Base-by-base conservation (phyloP, 108 stramenopile species). In the Skeletonema grethae region DNA sequence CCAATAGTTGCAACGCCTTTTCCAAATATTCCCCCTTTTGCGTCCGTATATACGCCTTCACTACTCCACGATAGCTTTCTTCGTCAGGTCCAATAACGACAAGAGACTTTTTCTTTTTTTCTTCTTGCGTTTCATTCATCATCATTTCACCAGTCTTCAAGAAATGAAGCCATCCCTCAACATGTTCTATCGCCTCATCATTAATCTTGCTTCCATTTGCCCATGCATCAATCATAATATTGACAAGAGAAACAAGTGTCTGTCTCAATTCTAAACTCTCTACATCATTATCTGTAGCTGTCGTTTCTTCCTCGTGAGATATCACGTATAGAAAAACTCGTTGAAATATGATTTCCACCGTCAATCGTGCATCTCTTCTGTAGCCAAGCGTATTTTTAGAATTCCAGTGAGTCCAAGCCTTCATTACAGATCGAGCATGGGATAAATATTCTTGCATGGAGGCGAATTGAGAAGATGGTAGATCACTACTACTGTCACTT, bases 201-300 rank as follows among this genome's bases (percentile, higher is more conserved):
- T 58, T 25, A 0, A 24, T 28, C 2, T 4, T 24, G 46, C 3
- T 57, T 0, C 39, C 34, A 30, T 24, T 31, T n/a, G 61, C 63
- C 72, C 62, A 57, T 29, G 72, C 72, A 57, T 63, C 72, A 18
- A 73, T 73, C n/a, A 62, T 30, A 57, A 65, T 64, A 28, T 64
- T 41, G 1, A 64, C 32, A n/a, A 73, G 53, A 30, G 29, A 30
- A n/a, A 60, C 34, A 4, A 60, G 34, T 7, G 10, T 24, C 22
- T 6, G 15, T 60, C 46, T 65, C 63, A 12, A 24, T 56, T 57
- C 31, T 35, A 4, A 39, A 39, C 34, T 38, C 6, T 28, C 62
- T 12, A 16, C 18, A n/a, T 12, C 43, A 10, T 10, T 13, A 48
- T 45, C 35, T 10, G 41, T 1, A 4, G 13, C 25, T 0, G 41